phyloP scores from a whole-genome alignment of 805 yeast genomes.

The Metschnikowia colocasiae region DNA sequence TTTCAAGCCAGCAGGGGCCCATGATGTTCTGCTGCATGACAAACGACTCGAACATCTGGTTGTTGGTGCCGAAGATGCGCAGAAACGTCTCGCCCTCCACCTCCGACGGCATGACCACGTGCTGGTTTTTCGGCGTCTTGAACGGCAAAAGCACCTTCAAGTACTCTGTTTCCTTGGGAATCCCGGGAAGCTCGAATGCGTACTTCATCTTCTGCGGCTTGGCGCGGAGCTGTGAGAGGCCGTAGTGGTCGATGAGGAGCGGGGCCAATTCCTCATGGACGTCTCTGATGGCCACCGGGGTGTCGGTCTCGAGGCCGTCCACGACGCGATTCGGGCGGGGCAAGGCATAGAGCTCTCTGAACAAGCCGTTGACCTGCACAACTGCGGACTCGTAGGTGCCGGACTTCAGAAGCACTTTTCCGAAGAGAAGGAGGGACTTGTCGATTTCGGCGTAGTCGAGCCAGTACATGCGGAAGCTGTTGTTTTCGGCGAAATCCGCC shows the following conservation, averaged over 20 bases:
- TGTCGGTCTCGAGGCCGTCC: conserved; percentile 39
- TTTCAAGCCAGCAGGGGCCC: conserved; percentile 97
- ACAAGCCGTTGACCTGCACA: conserved; percentile 67
- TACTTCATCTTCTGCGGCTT: conserved; percentile 74
- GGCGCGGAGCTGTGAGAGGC: conserved; percentile 59
- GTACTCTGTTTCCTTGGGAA: conserved; percentile 79
- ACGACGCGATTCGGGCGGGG: conserved; percentile 53
- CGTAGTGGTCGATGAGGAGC: conserved; percentile 57
- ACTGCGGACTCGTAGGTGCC: conserved; percentile 65
- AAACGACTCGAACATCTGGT: conserved; percentile 79
- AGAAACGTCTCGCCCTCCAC: conserved; percentile 72
- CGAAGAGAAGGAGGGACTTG: conserved; percentile 66
- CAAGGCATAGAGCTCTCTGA: conserved; percentile 70
- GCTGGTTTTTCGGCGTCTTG: conserved; percentile 53
- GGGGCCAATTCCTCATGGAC: conserved; percentile 76
- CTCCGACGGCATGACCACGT: conserved; percentile 53
- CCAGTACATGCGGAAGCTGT: conserved; percentile 77
- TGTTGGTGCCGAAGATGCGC: conserved; percentile 73
- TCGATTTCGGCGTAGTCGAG: conserved; percentile 81
- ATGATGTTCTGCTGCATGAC: conserved; percentile 77
- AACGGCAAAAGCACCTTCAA: conserved; percentile 74
- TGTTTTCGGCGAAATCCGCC: conserved; percentile 20
- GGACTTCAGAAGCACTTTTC: conserved; percentile 64
- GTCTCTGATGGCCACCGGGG: conserved; percentile 52
- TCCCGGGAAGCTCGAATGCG: conserved; percentile 79